Percentiles rank a stretch among this genome's conserved stretches.
Conservation (phyloP, 441 rosid species). For the Macaranga tanarius region DNA sequence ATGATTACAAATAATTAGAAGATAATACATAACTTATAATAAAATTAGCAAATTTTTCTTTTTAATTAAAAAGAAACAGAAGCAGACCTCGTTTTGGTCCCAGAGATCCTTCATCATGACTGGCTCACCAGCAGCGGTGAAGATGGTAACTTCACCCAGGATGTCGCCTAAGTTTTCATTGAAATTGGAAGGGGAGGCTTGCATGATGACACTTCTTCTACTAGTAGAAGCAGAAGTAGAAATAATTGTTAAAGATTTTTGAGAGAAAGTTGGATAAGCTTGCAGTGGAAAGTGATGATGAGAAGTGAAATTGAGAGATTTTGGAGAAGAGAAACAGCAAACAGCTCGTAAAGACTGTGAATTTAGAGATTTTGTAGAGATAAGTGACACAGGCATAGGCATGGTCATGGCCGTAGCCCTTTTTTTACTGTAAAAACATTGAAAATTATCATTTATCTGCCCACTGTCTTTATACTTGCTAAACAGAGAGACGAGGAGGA, state of each 20-base stretch:
- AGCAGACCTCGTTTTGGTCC: conserved; percentile 62
- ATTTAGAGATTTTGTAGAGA: too few relatives aligned
- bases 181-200: conserved; percentile 40
- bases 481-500: too few relatives aligned
- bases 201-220: conserved; percentile 16
- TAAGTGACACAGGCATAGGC: too few relatives aligned
- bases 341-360: too few relatives aligned
- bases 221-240: not conserved
- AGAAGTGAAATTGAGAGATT: not conserved
- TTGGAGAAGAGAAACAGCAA: too few relatives aligned
- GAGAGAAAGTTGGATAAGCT: too few relatives aligned
- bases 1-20: not conserved
- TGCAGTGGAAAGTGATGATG: not conserved
- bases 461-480: too few relatives aligned
- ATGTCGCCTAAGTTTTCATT: conserved; percentile 34
- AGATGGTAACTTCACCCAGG: conserved; percentile 60
- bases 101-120: conserved; percentile 65
- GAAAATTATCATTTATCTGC: too few relatives aligned
- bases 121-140: conserved; percentile 57
- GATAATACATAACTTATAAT: not conserved
- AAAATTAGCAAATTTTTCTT: too few relatives aligned
- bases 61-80: too few relatives aligned
- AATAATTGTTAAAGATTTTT: not conserved
- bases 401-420: too few relatives aligned
- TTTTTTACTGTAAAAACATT: too few relatives aligned